Percentiles rank a stretch among this genome's conserved stretches.
Conservation (phyloP, 352 stramenopile species). For the Blastocystis sp. region DNA sequence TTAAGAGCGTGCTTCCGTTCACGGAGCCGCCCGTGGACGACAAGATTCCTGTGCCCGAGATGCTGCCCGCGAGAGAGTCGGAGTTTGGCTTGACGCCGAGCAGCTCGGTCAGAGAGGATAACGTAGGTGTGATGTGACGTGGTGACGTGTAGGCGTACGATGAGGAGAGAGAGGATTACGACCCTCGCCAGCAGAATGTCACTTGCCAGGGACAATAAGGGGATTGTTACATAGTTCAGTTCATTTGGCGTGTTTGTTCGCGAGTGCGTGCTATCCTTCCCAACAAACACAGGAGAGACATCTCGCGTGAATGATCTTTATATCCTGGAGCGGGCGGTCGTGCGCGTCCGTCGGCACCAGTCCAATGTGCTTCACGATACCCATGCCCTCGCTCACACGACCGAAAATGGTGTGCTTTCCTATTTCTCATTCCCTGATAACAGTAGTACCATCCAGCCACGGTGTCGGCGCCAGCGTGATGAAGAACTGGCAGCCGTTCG, state of each 20-base stretch:
- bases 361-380: slow-evolving; percentile 88
- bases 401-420: slow-evolving; percentile 91
- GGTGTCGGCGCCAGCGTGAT: slow-evolving; percentile 89
- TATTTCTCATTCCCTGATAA: slow-evolving; percentile 41
- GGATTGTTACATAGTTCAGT: not conserved
- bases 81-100: too few species aligned
- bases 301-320: slow-evolving; percentile 74
- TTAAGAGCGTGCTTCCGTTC: too few species aligned
- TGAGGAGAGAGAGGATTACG: slow-evolving; percentile 85
- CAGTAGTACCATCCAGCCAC: slow-evolving; percentile 85
- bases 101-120: too few species aligned
- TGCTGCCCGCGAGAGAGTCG: too few species aligned
- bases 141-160: slow-evolving; percentile 88
- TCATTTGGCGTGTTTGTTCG: slow-evolving; percentile 15
- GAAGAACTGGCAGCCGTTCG: slow-evolving; percentile 91
- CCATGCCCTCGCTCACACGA: slow-evolving; percentile 88
- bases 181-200: slow-evolving; percentile 75
- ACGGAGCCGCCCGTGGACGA: too few species aligned
- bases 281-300: slow-evolving; percentile 50
- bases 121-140: slow-evolving; percentile 82
- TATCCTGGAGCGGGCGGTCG: slow-evolving; percentile 80
- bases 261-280: not conserved
- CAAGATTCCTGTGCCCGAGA: too few species aligned
- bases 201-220: slow-evolving; percentile 87
- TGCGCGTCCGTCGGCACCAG: slow-evolving; percentile 85